Evolutionary conservation across 192 early-diverging fungal species (phyloP).

Genomic region (Entrophospora sp.): DNA sequence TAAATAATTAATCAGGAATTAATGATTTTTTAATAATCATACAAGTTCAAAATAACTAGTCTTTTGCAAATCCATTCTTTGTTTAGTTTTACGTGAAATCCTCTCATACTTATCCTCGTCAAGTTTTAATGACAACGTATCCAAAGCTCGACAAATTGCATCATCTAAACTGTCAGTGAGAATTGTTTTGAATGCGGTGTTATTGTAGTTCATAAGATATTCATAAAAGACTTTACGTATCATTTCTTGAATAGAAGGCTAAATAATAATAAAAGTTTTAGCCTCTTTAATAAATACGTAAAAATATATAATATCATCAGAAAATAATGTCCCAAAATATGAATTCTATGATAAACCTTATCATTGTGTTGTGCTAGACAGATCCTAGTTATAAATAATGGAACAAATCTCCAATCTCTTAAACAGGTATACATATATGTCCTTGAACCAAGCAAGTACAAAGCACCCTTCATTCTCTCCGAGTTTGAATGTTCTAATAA

Average conservation of each 20-base stretch:
- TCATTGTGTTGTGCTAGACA: constrained; percentile 54
- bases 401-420: constrained; percentile 46
- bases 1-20: too few species aligned
- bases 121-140: not conserved
- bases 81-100: not conserved
- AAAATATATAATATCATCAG: too few species aligned
- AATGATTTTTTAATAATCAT: too few species aligned
- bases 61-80: not conserved
- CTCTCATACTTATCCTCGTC: not conserved
- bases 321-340: too few species aligned
- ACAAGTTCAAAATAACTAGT: constrained; percentile 6
- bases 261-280: not conserved
- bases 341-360: too few species aligned
- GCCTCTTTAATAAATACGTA: too few species aligned
- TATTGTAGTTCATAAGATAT: constrained; percentile 40
- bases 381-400: constrained; percentile 43
- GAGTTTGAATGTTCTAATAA: too few species aligned
- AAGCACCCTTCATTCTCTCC: constrained; percentile 58
- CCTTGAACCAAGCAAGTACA: constrained; percentile 50
- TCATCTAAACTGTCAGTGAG: constrained; percentile 18
- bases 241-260: constrained; percentile 54
- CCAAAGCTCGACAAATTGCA: constrained; percentile 13
- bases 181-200: constrained; percentile 36
- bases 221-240: constrained; percentile 53
- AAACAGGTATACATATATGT: constrained; percentile 40